Evolutionary conservation across 2,329 filamentous ascomycete species (phyloP).

Genomic region (Phaeosphaeria sp.): DNA sequence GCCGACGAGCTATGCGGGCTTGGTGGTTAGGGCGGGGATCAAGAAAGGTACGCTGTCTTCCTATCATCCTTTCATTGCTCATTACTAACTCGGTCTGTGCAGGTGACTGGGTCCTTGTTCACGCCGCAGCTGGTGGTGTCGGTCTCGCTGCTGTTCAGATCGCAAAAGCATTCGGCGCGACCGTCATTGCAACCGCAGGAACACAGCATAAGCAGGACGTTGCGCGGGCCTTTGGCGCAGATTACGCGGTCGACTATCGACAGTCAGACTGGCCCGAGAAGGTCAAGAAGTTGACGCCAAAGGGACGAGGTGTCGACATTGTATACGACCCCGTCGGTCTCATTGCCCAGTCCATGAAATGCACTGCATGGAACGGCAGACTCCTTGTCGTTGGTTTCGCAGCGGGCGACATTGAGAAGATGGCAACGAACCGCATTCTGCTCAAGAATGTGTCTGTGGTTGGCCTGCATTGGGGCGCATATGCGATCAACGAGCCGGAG

Average conservation of each 20-base stretch:
- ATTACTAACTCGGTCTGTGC: neutral
- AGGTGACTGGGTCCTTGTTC: slow-evolving; percentile 87
- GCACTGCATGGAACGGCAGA: slow-evolving; percentile 90
- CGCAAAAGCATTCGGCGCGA: slow-evolving; percentile 89
- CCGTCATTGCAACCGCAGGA: slow-evolving; percentile 90
- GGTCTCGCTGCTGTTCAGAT: slow-evolving; percentile 92
- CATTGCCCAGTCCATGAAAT: slow-evolving; percentile 87
- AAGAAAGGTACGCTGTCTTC: slow-evolving; percentile 56
- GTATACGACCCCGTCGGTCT: slow-evolving; percentile 95
- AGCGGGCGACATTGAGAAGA: slow-evolving; percentile 84
- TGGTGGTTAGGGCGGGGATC: slow-evolving; percentile 79
- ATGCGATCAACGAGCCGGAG: slow-evolving; percentile 74
- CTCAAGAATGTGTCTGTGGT: slow-evolving; percentile 93
- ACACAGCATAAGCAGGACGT: slow-evolving; percentile 80
- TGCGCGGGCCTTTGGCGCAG: slow-evolving; percentile 80
- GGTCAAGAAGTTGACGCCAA: slow-evolving; percentile 80
- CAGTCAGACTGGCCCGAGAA: slow-evolving; percentile 67
- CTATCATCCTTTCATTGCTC: neutral
- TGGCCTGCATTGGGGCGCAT: slow-evolving; percentile 90
- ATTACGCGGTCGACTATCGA: slow-evolving; percentile 80
- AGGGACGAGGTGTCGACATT: slow-evolving; percentile 79
- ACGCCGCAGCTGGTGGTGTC: slow-evolving; percentile 91
- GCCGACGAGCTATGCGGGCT: slow-evolving; percentile 84
- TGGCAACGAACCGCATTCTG: slow-evolving; percentile 89
- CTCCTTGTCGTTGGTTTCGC: slow-evolving; percentile 90